A percentile compares a stretch with the other conserved stretches of the same genome.
These are phyloP conservation scores for Cyclospora cayetanensis DNA, from an alignment of 169 alveolate genomes.

Conservation along the genomic window DNA sequence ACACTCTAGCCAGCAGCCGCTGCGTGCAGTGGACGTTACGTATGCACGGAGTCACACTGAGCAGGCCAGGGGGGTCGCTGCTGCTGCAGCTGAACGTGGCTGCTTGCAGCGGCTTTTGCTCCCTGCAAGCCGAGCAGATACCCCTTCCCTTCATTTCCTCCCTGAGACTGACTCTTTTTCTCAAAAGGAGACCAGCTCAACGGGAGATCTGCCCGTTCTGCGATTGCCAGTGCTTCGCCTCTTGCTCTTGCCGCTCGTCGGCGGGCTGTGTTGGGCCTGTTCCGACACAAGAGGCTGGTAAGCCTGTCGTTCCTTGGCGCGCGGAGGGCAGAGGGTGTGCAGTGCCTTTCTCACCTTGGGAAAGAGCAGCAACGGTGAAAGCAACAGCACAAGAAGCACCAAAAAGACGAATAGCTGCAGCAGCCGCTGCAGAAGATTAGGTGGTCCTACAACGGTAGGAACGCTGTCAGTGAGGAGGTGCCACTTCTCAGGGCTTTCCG, in stretches of 20 bases:
- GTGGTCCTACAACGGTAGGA: not conserved
- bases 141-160: too few relatives aligned
- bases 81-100: not conserved
- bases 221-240: not conserved
- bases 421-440: constrained; percentile 3
- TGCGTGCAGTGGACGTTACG: too few relatives aligned
- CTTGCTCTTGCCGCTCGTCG: constrained; percentile 11
- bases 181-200: too few relatives aligned
- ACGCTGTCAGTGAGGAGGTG: not conserved
- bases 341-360: not conserved
- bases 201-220: not conserved
- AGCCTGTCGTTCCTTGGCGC: not conserved
- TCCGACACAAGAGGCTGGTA: constrained; percentile 5
- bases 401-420: constrained; percentile 9
- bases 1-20: too few relatives aligned
- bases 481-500: not conserved
- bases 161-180: too few relatives aligned
- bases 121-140: too few relatives aligned
- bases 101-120: too few relatives aligned
- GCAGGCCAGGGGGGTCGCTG: too few relatives aligned
- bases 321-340: not conserved
- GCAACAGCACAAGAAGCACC: not conserved
- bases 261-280: not conserved
- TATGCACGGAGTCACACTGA: too few relatives aligned
- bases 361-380: too few relatives aligned